phyloP scores from a whole-genome alignment of 441 rosid species.

The Euphorbia schlechtendalii region DNA sequence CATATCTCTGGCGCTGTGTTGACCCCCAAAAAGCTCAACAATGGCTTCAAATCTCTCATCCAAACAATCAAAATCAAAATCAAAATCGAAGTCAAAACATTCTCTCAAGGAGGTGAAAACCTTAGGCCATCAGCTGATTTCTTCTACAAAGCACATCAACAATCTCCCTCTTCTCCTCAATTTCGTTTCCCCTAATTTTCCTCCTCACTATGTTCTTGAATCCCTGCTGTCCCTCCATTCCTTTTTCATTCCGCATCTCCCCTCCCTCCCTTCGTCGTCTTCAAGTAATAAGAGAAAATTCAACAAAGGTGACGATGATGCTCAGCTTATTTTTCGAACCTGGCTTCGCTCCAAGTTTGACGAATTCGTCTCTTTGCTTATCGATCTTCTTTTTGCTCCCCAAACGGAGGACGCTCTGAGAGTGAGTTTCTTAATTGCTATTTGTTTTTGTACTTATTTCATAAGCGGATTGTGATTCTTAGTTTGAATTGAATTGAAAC shows the following conservation, averaged over 20 bases:
- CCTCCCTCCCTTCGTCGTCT: slow-evolving; percentile 56
- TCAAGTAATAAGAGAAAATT: slow-evolving; percentile 11
- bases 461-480: too few relatives aligned
- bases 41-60: not conserved
- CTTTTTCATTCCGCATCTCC: slow-evolving; percentile 72
- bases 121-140: slow-evolving; percentile 55
- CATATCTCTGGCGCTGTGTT: not conserved
- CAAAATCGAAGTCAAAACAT: slow-evolving; percentile 17
- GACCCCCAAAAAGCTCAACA: not conserved
- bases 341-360: slow-evolving; percentile 88
- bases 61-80: not conserved
- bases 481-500: too few relatives aligned
- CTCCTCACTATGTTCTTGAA: slow-evolving; percentile 61
- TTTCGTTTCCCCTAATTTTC: slow-evolving; percentile 46
- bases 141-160: slow-evolving; percentile 63
- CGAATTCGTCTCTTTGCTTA: slow-evolving; percentile 47
- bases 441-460: too few relatives aligned
- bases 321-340: slow-evolving; percentile 49
- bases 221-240: slow-evolving; percentile 86
- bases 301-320: slow-evolving; percentile 23
- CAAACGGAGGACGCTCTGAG: slow-evolving; percentile 51
- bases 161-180: slow-evolving; percentile 75
- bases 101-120: slow-evolving; percentile 55
- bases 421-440: slow-evolving; percentile 34
- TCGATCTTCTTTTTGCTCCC: slow-evolving; percentile 41